Percentiles rank a stretch among this genome's conserved stretches.
Evolutionary conservation across 2,329 filamentous ascomycete genomes (phyloP).

Genomic region (Cercospora citrullina): DNA sequence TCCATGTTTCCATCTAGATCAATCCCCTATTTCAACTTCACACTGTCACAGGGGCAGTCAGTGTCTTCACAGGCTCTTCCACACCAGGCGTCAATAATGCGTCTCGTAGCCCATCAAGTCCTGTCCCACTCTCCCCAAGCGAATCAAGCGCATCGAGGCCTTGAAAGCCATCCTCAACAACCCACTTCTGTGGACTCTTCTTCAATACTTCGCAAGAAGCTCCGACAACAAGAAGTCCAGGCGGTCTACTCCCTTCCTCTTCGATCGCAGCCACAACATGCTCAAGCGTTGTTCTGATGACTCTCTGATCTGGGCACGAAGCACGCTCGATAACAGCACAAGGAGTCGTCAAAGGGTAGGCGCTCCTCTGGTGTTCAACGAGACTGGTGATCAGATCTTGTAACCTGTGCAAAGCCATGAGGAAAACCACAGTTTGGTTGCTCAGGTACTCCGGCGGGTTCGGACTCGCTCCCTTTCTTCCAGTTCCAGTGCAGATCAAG

Average conservation of each 20-base stretch:
- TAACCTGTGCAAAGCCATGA: conserved; percentile 93
- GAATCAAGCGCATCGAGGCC: conserved; percentile 61
- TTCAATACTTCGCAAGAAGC: conserved; percentile 77
- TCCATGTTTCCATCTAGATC: no score
- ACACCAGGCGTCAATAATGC: conserved; percentile 31
- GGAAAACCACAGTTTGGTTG: conserved; percentile 81
- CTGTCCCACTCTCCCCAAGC: conserved; percentile 33
- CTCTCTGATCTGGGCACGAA: conserved; percentile 88
- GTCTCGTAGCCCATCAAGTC: conserved; percentile 36
- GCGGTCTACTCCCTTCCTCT: conserved; percentile 83
- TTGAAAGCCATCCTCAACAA: conserved; percentile 82
- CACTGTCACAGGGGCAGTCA: conserved; percentile 9
- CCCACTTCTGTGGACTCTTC: conserved; percentile 66
- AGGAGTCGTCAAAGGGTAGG: conserved; percentile 66
- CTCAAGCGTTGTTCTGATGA: conserved; percentile 82
- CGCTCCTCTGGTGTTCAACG: conserved; percentile 45
- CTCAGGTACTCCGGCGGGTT: conserved; percentile 76
- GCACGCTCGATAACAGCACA: conserved; percentile 93
- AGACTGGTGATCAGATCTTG: conserved; percentile 71
- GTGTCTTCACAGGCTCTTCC: conserved; percentile 6
- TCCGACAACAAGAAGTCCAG: conserved; percentile 84
- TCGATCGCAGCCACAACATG: conserved; percentile 81
- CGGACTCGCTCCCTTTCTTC: conserved; percentile 80
- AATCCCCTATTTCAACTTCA: background rate
- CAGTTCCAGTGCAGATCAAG: conserved; percentile 93